Conservation (phyloP, 495 filamentous ascomycete species). For the Pseudoneurospora amorphoporcata region DNA sequence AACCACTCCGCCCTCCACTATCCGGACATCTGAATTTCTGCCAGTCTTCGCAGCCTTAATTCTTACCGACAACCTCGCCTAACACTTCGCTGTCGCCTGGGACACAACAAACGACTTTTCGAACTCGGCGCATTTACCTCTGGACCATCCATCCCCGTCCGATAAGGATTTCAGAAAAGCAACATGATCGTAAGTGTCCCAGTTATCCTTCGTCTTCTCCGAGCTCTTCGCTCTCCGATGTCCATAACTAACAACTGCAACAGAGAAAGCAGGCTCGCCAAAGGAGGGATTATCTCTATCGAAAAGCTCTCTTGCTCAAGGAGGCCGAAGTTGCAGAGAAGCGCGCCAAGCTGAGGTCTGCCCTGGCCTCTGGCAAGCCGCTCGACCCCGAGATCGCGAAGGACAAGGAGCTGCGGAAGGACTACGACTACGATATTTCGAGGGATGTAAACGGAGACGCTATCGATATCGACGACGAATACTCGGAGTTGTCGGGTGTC, state of each 20-base stretch:
- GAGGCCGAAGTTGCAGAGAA: constrained; percentile 91
- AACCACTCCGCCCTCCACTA: neutral
- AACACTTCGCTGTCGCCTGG: neutral
- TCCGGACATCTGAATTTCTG: neutral
- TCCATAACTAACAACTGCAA: constrained; percentile 11
- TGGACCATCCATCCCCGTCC: neutral
- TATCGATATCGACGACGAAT: constrained; percentile 84
- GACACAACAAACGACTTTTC: constrained; percentile 1
- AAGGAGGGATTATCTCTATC: constrained; percentile 91
- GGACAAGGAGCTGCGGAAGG: constrained; percentile 72
- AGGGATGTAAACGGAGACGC: constrained; percentile 47
- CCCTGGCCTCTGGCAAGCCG: constrained; percentile 70
- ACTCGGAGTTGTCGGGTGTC: constrained; percentile 23
- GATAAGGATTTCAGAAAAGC: neutral
- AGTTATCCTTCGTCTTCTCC: neutral
- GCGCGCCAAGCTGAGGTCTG: constrained; percentile 72
- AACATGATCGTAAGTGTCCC: constrained; percentile 25
- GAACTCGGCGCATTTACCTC: neutral
- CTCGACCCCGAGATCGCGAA: constrained; percentile 81
- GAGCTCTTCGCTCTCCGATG: neutral
- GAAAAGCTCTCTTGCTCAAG: constrained; percentile 55
- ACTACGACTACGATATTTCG: constrained; percentile 91
- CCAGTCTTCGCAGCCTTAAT: neutral
- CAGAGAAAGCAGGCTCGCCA: constrained; percentile 68
- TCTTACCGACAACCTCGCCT: neutral